Conservation (phyloP, 2,329 filamentous ascomycete genomes). For the Fusarium compactum region DNA sequence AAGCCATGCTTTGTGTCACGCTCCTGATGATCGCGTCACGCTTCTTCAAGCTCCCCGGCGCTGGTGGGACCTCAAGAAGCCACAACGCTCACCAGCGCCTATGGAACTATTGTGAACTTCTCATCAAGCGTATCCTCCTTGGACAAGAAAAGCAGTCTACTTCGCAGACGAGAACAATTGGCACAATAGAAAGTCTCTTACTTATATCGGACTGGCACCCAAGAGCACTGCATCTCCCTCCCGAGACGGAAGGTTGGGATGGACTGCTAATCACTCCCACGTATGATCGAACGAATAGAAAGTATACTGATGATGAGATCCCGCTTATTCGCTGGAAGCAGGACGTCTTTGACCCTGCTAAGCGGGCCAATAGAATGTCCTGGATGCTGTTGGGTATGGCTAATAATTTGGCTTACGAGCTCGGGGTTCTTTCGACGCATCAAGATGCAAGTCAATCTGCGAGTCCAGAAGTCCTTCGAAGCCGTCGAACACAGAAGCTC, state of each 20-base stretch:
- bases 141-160: conserved; percentile 42
- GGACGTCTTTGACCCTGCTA: conserved; percentile 45
- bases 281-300: conserved; percentile 37
- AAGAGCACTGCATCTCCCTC: conserved; percentile 38
- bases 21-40: conserved; percentile 40
- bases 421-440: conserved; percentile 31
- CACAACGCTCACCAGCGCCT: conserved; percentile 36
- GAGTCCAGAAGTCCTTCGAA: neutral
- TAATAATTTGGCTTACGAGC: conserved; percentile 36
- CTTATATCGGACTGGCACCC: conserved; percentile 46
- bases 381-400: conserved; percentile 47
- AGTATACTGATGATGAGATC: conserved; percentile 33
- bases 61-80: conserved; percentile 38
- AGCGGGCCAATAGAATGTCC: conserved; percentile 45
- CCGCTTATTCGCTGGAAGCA: conserved; percentile 43
- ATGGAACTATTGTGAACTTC: conserved; percentile 39
- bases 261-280: conserved; percentile 32
- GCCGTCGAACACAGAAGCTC: conserved; percentile 29
- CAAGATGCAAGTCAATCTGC: neutral
- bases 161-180: conserved; percentile 33
- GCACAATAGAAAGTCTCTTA: conserved; percentile 39
- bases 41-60: conserved; percentile 40
- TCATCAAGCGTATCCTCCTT: conserved; percentile 37
- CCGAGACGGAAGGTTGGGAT: conserved; percentile 44
- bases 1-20: conserved; percentile 42